Base-by-base conservation (phyloP, 164 flowering plant species). In the Magnolia officinalis region DNA sequence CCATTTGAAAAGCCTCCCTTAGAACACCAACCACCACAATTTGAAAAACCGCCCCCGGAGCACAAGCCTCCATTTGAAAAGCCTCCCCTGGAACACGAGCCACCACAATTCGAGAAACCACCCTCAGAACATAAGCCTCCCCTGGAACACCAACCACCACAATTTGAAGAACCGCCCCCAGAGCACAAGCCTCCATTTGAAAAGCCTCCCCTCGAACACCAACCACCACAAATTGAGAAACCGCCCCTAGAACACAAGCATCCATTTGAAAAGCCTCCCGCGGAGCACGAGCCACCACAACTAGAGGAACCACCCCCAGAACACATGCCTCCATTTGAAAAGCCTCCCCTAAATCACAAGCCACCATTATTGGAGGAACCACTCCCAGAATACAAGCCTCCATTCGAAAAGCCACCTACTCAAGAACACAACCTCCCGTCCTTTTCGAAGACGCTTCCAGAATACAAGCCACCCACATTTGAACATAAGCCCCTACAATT, bases 201-300 rank as follows among this genome's bases (percentile, higher is more conserved):
- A 4, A 67, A 67, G 21, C 72, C 72, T 3, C 72, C 72, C 16
- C 67, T 21, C 0, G 19, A 23, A 4, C 11, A 63, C 52, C n/a
- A 74, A 18, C 76, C 69, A n/a, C 55, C 75, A 58, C 68, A 67
- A 11, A 1, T 61, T 7, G 16, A 73, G 13, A 37, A 61, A 18
- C 58, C 69, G 3, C 49, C 71, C 6, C 50, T 20, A 4, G n/a
- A 68, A 18, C n/a, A 29, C 50, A 29, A 14, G 21, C 71, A 51
- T 68, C 51, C 50, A 3, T 2, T 31, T 1, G 16, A 37, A 16
- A 72, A 24, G 66, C 65, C 75, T 10, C 75, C 75, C 1, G 1
- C 5, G 16, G 50, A 8, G 8, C 13, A 29, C 14, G 6, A 37
- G 55, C 72, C 20, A 70, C 51, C 61, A 11, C 61, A 8, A 11